These are phyloP conservation scores for Pezicula neosporulosa DNA, from an alignment of 2,329 filamentous ascomycete species.

Conservation along the genomic window DNA sequence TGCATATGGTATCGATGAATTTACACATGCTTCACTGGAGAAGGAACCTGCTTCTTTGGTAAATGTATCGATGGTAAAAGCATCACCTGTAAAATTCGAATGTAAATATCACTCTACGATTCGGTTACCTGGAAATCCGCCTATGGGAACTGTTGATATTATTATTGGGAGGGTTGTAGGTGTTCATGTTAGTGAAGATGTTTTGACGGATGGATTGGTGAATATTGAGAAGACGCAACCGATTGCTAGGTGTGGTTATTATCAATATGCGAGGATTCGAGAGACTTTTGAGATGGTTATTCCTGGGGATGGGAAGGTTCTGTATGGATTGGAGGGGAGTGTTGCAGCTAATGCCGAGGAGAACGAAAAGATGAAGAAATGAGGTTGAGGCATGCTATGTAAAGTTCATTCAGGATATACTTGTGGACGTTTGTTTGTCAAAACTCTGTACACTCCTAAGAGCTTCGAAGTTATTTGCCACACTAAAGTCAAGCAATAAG, in stretches of 20 bases:
- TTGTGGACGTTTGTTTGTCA: no score
- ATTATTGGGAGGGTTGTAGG: slow-evolving; percentile 55
- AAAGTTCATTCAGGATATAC: no score
- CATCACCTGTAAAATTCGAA: slow-evolving; percentile 55
- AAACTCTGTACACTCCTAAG: no score
- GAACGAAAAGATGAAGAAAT: not conserved
- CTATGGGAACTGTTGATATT: slow-evolving; percentile 32
- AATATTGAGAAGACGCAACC: slow-evolving; percentile 54
- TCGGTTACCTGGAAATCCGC: slow-evolving; percentile 50
- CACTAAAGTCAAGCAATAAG: no score
- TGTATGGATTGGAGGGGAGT: slow-evolving; percentile 36
- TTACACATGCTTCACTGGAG: slow-evolving; percentile 42
- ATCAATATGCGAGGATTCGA: slow-evolving; percentile 52
- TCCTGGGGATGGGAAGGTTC: slow-evolving; percentile 31
- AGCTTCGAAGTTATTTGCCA: no score
- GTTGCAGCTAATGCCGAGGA: slow-evolving; percentile 8
- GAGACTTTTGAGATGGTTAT: slow-evolving; percentile 58
- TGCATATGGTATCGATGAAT: slow-evolving; percentile 49
- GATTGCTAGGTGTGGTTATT: slow-evolving; percentile 59
- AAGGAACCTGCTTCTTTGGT: slow-evolving; percentile 40
- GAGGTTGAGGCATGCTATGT: no score
- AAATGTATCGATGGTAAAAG: slow-evolving; percentile 48
- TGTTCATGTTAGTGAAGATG: slow-evolving; percentile 52
- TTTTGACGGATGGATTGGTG: slow-evolving; percentile 50
- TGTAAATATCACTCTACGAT: slow-evolving; percentile 53